phyloP scores from a whole-genome alignment of 768 basidiomycete species.

The Macrolepiota fuliginosa region DNA sequence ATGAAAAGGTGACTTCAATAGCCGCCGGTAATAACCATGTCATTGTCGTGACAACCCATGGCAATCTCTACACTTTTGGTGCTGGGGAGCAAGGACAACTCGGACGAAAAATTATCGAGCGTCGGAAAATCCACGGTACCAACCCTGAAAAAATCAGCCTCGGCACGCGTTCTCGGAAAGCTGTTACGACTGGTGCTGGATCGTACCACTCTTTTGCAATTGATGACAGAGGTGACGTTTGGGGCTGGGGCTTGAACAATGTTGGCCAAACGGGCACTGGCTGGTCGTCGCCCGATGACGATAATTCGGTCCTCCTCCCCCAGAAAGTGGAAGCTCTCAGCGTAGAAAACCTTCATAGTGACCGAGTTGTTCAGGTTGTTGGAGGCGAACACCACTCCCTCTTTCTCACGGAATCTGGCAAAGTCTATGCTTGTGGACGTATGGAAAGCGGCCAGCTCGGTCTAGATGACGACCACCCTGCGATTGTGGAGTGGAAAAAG shows the following conservation, averaged over 20 bases:
- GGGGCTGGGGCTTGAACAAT: slow-evolving; percentile 95
- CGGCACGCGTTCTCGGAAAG: slow-evolving; percentile 57
- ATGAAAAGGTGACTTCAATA: slow-evolving; percentile 71
- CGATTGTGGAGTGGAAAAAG: slow-evolving; percentile 18
- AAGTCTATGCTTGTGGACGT: slow-evolving; percentile 85
- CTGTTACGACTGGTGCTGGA: slow-evolving; percentile 74
- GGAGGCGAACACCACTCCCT: slow-evolving; percentile 90
- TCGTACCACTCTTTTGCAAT: slow-evolving; percentile 89
- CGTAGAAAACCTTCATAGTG: slow-evolving; percentile 57
- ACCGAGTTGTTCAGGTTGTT: slow-evolving; percentile 65
- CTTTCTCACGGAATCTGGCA: slow-evolving; percentile 81
- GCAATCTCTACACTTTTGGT: slow-evolving; percentile 87
- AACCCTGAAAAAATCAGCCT: slow-evolving; percentile 83
- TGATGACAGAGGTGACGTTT: slow-evolving; percentile 78
- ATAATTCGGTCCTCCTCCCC: slow-evolving; percentile 58
- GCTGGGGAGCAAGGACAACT: slow-evolving; percentile 90
- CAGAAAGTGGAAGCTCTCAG: slow-evolving; percentile 62
- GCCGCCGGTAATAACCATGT: slow-evolving; percentile 88
- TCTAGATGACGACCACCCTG: slow-evolving; percentile 65
- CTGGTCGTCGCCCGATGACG: slow-evolving; percentile 35
- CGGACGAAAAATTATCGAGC: slow-evolving; percentile 85
- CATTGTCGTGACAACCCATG: slow-evolving; percentile 83
- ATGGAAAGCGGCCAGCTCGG: slow-evolving; percentile 85
- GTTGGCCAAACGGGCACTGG: slow-evolving; percentile 81
- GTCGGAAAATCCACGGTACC: slow-evolving; percentile 87